Percentiles rank a stretch among this genome's conserved stretches.
phyloP scores from a whole-genome alignment of 768 basidiomycete genomes.

The Lactarius akahatsu region DNA sequence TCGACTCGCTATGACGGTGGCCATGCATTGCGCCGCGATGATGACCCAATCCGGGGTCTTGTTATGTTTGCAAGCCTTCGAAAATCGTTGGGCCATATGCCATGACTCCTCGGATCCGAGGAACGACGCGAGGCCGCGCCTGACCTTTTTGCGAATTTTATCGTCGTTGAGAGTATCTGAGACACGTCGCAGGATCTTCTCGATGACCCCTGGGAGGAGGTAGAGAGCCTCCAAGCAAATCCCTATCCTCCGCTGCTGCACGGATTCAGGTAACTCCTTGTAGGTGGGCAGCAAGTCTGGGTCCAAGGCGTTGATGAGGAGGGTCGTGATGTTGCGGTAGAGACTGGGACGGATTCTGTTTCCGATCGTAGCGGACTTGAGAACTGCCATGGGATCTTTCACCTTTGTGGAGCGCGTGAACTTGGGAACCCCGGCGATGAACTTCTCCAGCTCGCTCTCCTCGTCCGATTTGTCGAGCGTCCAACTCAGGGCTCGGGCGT shows the following conservation, averaged over 20 bases:
- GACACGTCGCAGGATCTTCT: neutral
- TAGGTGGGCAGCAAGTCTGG: neutral
- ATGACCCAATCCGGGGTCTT: neutral
- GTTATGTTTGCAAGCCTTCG: neutral
- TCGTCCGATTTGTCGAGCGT: conserved; percentile 18
- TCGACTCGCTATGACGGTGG: neutral
- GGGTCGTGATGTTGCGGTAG: neutral
- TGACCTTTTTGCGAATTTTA: neutral
- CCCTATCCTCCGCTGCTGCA: neutral
- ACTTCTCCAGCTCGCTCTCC: conserved; percentile 9
- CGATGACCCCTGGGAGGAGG: neutral
- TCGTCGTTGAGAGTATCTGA: neutral
- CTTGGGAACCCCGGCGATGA: conserved; percentile 13
- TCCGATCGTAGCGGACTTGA: neutral
- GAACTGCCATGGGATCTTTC: neutral
- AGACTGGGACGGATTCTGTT: neutral
- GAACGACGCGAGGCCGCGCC: neutral
- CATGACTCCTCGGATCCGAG: neutral
- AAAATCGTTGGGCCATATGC: conserved; percentile 2
- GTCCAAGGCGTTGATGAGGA: neutral
- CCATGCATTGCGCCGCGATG: conserved; percentile 14
- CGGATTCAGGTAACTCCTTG: conserved; percentile 3
- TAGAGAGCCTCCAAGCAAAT: conserved; percentile 11
- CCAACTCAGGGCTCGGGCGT: conserved; percentile 13
- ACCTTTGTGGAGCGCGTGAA: conserved; percentile 5